Evolutionary conservation across 805 yeast genomes (phyloP).

Genomic region (Hanseniaspora osmophila): DNA sequence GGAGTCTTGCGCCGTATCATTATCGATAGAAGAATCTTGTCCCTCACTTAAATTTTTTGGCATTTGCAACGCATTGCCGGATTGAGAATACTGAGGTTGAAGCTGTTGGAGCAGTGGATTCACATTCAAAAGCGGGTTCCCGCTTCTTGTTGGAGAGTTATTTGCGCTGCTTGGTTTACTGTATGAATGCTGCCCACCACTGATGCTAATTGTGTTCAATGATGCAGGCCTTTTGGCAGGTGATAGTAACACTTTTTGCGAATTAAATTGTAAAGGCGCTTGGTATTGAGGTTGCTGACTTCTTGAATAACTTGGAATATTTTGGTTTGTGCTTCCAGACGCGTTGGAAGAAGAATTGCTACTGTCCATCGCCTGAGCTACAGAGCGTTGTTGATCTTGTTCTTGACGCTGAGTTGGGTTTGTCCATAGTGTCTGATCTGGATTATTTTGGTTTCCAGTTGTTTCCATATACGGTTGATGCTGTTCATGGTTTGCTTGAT

Average conservation of each 20-base stretch:
- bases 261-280: constrained; percentile 2
- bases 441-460: too few relatives aligned
- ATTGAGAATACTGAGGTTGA: constrained; percentile 9
- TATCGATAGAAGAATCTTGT: too few relatives aligned
- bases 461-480: not conserved
- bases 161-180: not conserved
- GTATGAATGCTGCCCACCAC: too few relatives aligned
- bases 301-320: not conserved
- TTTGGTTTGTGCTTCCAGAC: too few relatives aligned
- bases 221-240: constrained; percentile 5
- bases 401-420: too few relatives aligned
- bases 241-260: constrained; percentile 1
- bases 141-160: constrained; percentile 6
- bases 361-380: too few relatives aligned
- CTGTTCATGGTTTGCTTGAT: not conserved
- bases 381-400: too few relatives aligned
- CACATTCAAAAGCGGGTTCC: not conserved
- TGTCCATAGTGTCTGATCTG: too few relatives aligned
- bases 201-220: too few relatives aligned
- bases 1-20: constrained; percentile 9
- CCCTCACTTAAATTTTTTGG: too few relatives aligned
- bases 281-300: constrained; percentile 1
- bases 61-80: too few relatives aligned
- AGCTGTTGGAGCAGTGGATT: constrained; percentile 8
- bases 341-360: too few relatives aligned